phyloP scores from a whole-genome alignment of 2,329 filamentous ascomycete genomes.

The Diaporthe aspalathi region DNA sequence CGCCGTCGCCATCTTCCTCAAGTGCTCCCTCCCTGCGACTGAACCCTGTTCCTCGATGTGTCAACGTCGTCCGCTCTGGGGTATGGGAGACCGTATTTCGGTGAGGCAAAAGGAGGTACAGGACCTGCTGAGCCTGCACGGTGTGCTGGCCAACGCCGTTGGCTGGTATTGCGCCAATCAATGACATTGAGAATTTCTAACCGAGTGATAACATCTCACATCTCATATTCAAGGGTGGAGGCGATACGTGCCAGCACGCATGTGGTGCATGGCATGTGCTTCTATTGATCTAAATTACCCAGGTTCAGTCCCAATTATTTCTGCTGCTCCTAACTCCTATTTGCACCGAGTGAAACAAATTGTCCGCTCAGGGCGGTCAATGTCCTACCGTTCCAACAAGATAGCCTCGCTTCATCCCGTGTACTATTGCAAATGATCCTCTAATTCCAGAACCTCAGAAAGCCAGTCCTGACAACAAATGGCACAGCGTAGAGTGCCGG shows the following conservation, averaged over 20 bases:
- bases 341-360: not conserved
- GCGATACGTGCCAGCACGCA: not conserved
- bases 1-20: not conserved
- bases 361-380: not conserved
- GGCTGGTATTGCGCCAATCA: not conserved
- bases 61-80: not conserved
- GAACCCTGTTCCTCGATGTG: not conserved
- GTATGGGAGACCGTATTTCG: not conserved
- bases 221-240: not conserved
- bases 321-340: not conserved
- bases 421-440: not conserved
- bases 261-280: too few relatives aligned
- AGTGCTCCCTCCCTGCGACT: not conserved
- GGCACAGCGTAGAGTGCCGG: slow-evolving; percentile 9
- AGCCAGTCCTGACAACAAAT: not conserved
- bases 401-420: not conserved
- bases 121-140: not conserved
- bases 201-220: not conserved
- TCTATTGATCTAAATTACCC: not conserved
- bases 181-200: not conserved
- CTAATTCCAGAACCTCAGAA: not conserved
- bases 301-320: not conserved
- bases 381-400: not conserved
- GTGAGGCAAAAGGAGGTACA: not conserved
- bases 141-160: not conserved